A percentile compares a stretch with the other conserved stretches of the same genome.
These are phyloP conservation scores for Flaveria bidentis DNA, from an alignment of 129 eudicot genomes.

Conservation along the genomic window DNA sequence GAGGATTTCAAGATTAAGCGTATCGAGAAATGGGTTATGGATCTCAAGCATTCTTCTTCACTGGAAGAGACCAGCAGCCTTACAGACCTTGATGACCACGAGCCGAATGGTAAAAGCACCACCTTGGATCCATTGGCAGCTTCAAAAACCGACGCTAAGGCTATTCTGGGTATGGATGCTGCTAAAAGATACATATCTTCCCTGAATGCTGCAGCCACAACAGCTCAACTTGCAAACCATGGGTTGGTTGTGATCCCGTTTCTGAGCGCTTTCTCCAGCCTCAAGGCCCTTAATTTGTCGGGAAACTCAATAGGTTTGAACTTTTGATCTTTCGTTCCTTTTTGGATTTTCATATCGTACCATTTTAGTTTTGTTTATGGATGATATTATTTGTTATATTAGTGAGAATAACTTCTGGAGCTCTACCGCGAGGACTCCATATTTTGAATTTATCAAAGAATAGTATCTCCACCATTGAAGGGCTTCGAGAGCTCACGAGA, in stretches of 20 bases:
- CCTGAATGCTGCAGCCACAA: conserved; percentile 58
- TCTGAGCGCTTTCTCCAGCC: conserved; percentile 86
- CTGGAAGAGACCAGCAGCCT: conserved; percentile 54
- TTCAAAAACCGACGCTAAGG: conserved; percentile 48
- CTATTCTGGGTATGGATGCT: conserved; percentile 65
- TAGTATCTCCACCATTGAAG: conserved; percentile 85
- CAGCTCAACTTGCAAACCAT: conserved; percentile 85
- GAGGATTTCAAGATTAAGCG: conserved; percentile 72
- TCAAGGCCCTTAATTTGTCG: conserved; percentile 78
- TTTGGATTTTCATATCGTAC: background rate
- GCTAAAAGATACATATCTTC: conserved; percentile 87
- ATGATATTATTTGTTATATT: conserved; percentile 25
- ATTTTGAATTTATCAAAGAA: conserved; percentile 77
- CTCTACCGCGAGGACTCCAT: conserved; percentile 97
- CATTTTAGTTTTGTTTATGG: background rate
- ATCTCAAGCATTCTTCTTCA: conserved; percentile 71
- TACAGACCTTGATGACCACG: conserved; percentile 32
- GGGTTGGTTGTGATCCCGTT: conserved; percentile 89
- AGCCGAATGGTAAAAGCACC: conserved; percentile 23
- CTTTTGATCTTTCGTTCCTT: conserved; percentile 6
- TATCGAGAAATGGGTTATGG: conserved; percentile 85
- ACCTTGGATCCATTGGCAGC: conserved; percentile 42
- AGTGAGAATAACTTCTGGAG: conserved; percentile 95
- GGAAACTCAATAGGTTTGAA: conserved; percentile 93
- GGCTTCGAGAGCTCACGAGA: conserved; percentile 89